Evolutionary conservation across 768 basidiomycete genomes (phyloP).

Genomic region (Tulasnella sp.): DNA sequence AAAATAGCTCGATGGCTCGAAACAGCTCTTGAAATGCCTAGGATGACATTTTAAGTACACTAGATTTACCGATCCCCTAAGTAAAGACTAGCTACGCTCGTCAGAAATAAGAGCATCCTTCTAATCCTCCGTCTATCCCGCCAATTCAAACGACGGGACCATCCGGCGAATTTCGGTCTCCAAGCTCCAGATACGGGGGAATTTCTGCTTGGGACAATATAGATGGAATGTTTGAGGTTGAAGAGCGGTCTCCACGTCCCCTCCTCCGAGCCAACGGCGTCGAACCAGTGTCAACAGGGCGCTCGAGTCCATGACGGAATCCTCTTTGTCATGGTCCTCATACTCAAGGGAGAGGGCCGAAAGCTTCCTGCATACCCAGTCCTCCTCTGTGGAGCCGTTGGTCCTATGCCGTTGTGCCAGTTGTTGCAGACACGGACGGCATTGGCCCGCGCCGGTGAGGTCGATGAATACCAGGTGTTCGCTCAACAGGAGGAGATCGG

Average conservation of each 20-base stretch:
- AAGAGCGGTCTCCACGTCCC: neutral
- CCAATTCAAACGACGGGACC: neutral
- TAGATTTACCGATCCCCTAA: no score
- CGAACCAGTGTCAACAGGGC: neutral
- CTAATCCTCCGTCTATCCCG: no score
- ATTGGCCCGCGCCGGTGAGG: neutral
- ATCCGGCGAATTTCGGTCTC: neutral
- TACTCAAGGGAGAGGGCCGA: neutral
- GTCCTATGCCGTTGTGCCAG: neutral
- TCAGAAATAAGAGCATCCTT: no score
- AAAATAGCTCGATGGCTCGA: no score
- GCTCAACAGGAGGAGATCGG: neutral
- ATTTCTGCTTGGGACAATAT: neutral
- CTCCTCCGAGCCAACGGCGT: neutral
- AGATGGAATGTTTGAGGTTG: neutral
- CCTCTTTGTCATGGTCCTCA: neutral
- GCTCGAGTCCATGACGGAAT: neutral
- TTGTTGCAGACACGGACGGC: neutral
- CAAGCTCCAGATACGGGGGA: neutral
- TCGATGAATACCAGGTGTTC: no score
- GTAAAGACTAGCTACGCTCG: no score
- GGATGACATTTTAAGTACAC: no score
- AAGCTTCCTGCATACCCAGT: neutral
- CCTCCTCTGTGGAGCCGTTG: neutral
- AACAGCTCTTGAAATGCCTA: no score